These are phyloP conservation scores for Mucor lusitanicus DNA, from an alignment of 371 early-diverging fungal species.

Conservation along the genomic window DNA sequence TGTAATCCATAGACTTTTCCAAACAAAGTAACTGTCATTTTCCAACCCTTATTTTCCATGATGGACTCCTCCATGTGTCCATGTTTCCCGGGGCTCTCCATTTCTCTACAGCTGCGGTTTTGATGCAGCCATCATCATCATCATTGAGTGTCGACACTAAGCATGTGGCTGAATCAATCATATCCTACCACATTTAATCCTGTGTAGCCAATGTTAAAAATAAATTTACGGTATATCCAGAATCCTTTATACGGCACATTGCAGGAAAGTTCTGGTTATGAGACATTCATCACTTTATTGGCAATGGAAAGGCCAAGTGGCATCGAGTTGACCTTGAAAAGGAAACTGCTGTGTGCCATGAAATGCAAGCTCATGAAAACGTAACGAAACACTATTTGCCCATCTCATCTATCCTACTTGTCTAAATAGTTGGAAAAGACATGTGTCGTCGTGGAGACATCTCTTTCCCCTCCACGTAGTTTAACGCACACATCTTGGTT, in stretches of 20 bases:
- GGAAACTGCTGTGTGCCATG: neutral
- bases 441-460: neutral
- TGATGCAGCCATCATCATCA: neutral
- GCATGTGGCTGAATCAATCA: slow-evolving; percentile 1
- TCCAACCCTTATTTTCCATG: neutral
- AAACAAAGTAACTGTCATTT: slow-evolving; percentile 19
- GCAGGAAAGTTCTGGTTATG: neutral
- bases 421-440: too few species aligned
- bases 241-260: neutral
- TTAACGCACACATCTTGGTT: neutral
- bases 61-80: neutral
- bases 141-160: neutral
- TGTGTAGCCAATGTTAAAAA: neutral
- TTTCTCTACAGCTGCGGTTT: neutral
- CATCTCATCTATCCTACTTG: neutral
- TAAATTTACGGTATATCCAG: neutral
- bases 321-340: neutral
- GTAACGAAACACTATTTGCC: neutral
- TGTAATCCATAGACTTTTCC: slow-evolving; percentile 18
- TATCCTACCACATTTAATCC: neutral
- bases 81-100: neutral
- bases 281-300: neutral
- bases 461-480: neutral
- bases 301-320: neutral
- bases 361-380: neutral